phyloP scores from a whole-genome alignment of 495 filamentous ascomycete genomes.

The Letharia lupina region DNA sequence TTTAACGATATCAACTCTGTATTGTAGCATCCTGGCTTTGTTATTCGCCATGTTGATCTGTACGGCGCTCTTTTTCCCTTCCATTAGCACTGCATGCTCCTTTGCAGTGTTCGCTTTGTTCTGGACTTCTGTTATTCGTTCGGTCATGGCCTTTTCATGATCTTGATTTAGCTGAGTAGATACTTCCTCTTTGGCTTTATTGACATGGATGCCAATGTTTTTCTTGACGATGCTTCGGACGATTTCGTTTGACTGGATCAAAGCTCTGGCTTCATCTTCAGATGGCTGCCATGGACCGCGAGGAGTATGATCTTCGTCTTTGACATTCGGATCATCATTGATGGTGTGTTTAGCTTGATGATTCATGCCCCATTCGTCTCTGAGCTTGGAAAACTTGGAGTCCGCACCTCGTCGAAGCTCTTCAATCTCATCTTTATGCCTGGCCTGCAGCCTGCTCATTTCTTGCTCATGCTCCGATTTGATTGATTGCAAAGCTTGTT shows the following conservation, averaged over 20 bases:
- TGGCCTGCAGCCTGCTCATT: conserved; percentile 54
- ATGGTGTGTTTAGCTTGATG: conserved; percentile 10
- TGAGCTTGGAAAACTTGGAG: conserved; percentile 23
- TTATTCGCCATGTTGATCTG: conserved; percentile 77
- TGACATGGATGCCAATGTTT: conserved; percentile 56
- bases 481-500: conserved; percentile 33
- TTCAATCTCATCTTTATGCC: conserved; percentile 53
- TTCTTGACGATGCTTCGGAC: conserved; percentile 55
- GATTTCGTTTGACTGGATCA: conserved; percentile 55
- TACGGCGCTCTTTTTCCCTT: conserved; percentile 35
- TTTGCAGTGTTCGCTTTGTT: conserved; percentile 35
- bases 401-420: conserved; percentile 34
- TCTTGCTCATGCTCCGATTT: conserved; percentile 47
- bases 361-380: conserved; percentile 27
- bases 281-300: conserved; percentile 34
- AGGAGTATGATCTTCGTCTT: conserved; percentile 25
- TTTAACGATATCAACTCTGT: conserved; percentile 69
- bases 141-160: conserved; percentile 34
- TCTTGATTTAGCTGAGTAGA: conserved; percentile 30
- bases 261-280: conserved; percentile 56
- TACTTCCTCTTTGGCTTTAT: conserved; percentile 43
- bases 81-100: conserved; percentile 46
- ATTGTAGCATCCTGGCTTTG: conserved; percentile 50
- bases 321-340: conserved; percentile 8
- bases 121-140: conserved; percentile 54